Evolutionary conservation across 768 basidiomycete species (phyloP), one percentile per base, ranked within the genome.

Genomic region (Jaapia argillacea): DNA sequence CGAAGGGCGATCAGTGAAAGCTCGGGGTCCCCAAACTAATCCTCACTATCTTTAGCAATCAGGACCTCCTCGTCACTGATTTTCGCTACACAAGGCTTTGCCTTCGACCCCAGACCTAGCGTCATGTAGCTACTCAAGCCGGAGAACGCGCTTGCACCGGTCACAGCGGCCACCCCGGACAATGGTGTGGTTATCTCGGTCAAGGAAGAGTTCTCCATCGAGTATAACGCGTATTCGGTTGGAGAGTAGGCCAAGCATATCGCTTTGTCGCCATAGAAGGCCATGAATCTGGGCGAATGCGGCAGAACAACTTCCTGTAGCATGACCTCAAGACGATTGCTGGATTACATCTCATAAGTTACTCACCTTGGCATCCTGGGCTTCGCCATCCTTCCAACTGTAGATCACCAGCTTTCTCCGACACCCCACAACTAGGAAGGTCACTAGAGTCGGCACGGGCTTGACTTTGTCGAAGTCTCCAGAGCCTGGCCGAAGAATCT

Each of bases 51-150:
- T 61, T 81, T 87, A 2, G 77, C 72, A 26, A 91, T 72, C 3
- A 92, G 60, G 5, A 75, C 73, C 52, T 92, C 85, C 0, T 66
- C 68, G 5, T 81, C 77, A 25, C 63, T 65, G 22, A 83, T 60
- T 12, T 67, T 68, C 2, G 77, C 64, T 6, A 78, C 66, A 4
- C 69, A 72, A 2, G 85, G 81, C 59, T 81, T 89, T 12, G 71
- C 70, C 58, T 83, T 90, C 3, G 79, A 70, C 6, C 85, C 85
- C 5, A 89, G 64, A 1, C 87, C 84, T 20, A 89, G 67, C 2
- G 79, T 82, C 86, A 92, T 90, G 52, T 91, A 92, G 3, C 85
- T 85, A 2, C 84, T 79, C 7, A 90, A 61, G 3, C 86, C 84
- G 7, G 73, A 76, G n/a, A 90, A 67, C 0, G 86, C 81, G n/a